Evolutionary conservation across 2,329 filamentous ascomycete species (phyloP).

Genomic region (Aspergillus sp.): DNA sequence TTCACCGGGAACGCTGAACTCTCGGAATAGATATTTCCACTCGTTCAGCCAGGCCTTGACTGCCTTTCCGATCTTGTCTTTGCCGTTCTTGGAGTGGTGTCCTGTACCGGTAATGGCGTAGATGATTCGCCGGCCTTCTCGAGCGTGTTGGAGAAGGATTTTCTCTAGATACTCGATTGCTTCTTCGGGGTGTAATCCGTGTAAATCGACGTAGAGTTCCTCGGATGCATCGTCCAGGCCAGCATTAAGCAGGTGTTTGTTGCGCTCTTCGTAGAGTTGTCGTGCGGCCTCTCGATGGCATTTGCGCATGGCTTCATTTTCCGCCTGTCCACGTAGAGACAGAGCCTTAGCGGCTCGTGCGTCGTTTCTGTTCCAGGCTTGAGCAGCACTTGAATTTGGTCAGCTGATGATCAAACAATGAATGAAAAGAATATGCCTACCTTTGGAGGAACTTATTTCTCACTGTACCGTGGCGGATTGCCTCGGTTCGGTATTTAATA

Average conservation of each 20-base stretch:
- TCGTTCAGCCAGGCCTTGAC: conserved; percentile 89
- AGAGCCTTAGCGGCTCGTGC: conserved; percentile 93
- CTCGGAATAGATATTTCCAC: conserved; percentile 92
- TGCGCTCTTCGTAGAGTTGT: conserved; percentile 90
- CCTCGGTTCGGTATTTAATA: conserved; percentile 89
- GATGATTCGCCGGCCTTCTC: conserved; percentile 68
- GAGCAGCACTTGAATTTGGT: conserved; percentile 67
- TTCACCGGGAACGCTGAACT: conserved; percentile 96
- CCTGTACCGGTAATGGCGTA: conserved; percentile 97
- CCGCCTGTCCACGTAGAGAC: conserved; percentile 88
- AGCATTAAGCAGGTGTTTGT: conserved; percentile 60
- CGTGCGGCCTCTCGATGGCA: conserved; percentile 91
- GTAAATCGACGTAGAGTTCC: conserved; percentile 92
- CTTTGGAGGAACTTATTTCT: conserved; percentile 97
- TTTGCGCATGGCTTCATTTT: conserved; percentile 96
- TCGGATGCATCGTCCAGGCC: conserved; percentile 49
- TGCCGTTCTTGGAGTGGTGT: conserved; percentile 97
- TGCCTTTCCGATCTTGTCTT: conserved; percentile 96
- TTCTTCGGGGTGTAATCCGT: conserved; percentile 98
- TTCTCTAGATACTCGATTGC: conserved; percentile 91
- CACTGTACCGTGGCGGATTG: conserved; percentile 94
- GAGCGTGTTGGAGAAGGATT: conserved; percentile 78
- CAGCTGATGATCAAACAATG: conserved; percentile 4
- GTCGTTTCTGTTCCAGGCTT: conserved; percentile 98
- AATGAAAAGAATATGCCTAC: conserved; percentile 47